Percentiles rank a stretch among this genome's conserved stretches.
Evolutionary conservation across 1,284 basidiomycete species (phyloP).

Genomic region (Fomes fomentarius): DNA sequence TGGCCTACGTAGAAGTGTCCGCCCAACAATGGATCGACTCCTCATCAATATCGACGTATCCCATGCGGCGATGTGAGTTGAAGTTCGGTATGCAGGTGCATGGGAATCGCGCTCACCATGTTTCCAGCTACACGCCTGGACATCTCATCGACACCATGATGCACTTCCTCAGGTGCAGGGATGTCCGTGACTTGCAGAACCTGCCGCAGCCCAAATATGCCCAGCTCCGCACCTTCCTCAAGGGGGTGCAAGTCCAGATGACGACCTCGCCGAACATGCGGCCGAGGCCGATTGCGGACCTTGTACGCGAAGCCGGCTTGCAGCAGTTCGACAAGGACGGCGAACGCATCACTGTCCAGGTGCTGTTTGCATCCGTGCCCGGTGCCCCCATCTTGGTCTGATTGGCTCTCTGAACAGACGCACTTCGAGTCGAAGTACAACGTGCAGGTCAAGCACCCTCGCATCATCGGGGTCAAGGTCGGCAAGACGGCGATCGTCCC

Average conservation of each 20-base stretch:
- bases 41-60: slow-evolving; percentile 31
- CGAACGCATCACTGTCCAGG: slow-evolving; percentile 6
- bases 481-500: slow-evolving; percentile 38
- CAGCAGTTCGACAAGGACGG: slow-evolving; percentile 11
- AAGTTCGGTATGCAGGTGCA: no score
- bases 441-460: neutral
- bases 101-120: no score
- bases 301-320: slow-evolving; percentile 1
- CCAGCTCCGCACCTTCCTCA: slow-evolving; percentile 5
- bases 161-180: neutral
- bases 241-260: slow-evolving; percentile 6
- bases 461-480: slow-evolving; percentile 1
- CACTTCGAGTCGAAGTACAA: slow-evolving; percentile 12
- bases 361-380: neutral
- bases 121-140: slow-evolving; percentile 5
- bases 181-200: neutral
- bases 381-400: neutral
- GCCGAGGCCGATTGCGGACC: slow-evolving; percentile 5
- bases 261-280: neutral
- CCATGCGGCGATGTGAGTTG: slow-evolving; percentile 26
- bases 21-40: slow-evolving; percentile 23
- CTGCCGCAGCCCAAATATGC: neutral
- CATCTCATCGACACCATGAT: slow-evolving; percentile 2
- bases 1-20: slow-evolving; percentile 16
- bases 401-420: neutral